A percentile compares a stretch with the other conserved stretches of the same genome.
Evolutionary conservation across 345 rosid species (phyloP).

Genomic region (Pugionium dolabratum): DNA sequence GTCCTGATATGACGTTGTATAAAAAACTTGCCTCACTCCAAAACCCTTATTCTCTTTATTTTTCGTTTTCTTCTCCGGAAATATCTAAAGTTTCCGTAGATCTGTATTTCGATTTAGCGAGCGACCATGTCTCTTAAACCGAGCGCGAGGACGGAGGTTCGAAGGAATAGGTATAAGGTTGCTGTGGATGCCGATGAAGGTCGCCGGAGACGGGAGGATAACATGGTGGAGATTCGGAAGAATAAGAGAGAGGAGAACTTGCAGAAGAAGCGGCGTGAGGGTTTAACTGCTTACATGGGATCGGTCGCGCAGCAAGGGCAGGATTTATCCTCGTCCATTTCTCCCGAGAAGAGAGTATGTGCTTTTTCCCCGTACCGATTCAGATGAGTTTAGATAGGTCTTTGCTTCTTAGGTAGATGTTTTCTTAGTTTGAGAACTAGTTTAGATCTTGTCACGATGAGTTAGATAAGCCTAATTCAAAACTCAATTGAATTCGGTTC

Average conservation of each 20-base stretch:
- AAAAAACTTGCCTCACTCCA: constrained; percentile 21
- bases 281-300: constrained; percentile 34
- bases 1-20: constrained; percentile 3
- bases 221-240: constrained; percentile 90
- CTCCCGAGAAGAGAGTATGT: constrained; percentile 23
- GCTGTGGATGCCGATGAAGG: constrained; percentile 79
- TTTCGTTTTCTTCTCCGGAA: too few species aligned
- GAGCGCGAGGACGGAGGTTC: constrained; percentile 63
- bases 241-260: constrained; percentile 74
- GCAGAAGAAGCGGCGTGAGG: constrained; percentile 82
- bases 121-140: constrained; percentile 62
- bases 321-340: constrained; percentile 42
- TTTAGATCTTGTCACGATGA: background rate
- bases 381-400: too few species aligned
- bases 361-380: background rate
- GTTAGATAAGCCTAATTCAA: background rate
- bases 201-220: constrained; percentile 75
- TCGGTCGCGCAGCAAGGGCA: constrained; percentile 41
- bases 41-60: constrained; percentile 26
- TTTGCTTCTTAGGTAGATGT: too few species aligned
- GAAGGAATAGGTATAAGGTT: constrained; percentile 62
- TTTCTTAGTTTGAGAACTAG: too few species aligned
- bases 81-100: background rate
- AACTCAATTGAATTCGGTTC: background rate
- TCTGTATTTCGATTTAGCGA: too few species aligned